Conservation (phyloP, 2,329 filamentous ascomycete genomes). For the Setomelanomma holmii region DNA sequence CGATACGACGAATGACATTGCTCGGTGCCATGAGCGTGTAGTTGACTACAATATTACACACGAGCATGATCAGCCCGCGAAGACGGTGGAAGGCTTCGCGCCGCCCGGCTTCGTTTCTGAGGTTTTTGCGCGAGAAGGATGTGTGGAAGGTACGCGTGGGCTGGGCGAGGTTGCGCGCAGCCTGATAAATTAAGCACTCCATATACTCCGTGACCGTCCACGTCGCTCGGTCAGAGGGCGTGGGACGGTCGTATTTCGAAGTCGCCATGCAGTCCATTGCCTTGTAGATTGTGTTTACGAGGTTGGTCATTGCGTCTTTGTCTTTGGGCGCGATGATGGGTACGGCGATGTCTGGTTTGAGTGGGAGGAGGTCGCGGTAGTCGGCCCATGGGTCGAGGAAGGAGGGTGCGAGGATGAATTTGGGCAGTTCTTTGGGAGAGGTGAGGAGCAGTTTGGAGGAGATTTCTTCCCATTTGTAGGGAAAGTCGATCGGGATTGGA, state of each 20-base stretch:
- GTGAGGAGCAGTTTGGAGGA: not conserved
- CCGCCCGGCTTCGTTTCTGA: constrained; percentile 4
- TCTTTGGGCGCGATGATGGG: constrained; percentile 1
- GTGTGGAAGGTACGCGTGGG: not conserved
- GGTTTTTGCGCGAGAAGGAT: constrained; percentile 2
- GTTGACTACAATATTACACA: constrained; percentile 1
- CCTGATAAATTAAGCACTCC: constrained; percentile 9
- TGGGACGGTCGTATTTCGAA: constrained; percentile 7
- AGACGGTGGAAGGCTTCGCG: not conserved
- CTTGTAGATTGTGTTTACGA: constrained; percentile 2
- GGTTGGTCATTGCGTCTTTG: constrained; percentile 1
- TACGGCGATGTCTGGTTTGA: constrained; percentile 1
- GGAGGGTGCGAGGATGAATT: not conserved
- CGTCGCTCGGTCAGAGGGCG: not conserved
- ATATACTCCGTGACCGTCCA: not conserved
- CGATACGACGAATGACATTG: constrained; percentile 2
- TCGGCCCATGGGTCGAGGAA: not conserved
- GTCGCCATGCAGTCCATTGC: constrained; percentile 9
- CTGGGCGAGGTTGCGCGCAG: not conserved
- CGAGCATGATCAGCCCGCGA: constrained; percentile 7
- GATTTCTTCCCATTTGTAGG: not conserved
- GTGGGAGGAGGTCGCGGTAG: constrained; percentile 2
- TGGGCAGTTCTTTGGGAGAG: not conserved
- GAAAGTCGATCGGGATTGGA: not conserved
- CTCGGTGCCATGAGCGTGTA: constrained; percentile 6